phyloP scores from a whole-genome alignment of 306 rosid species.

The Pyrus communis region DNA sequence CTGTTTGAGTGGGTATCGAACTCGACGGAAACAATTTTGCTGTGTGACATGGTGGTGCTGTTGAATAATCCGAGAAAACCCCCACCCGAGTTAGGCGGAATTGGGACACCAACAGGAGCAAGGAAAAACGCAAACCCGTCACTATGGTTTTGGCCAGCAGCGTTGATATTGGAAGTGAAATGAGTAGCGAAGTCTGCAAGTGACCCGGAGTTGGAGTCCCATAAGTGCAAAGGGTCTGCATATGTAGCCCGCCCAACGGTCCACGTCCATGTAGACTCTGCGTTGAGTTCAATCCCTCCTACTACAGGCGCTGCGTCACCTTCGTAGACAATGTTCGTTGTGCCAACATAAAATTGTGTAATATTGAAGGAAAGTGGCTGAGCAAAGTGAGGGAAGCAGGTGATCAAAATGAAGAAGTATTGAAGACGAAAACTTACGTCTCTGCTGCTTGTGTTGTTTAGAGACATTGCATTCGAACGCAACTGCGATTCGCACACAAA shows the following conservation, averaged over 20 bases:
- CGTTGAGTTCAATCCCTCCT: background rate
- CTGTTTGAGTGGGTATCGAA: background rate
- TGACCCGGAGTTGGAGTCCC: background rate
- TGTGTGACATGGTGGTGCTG: background rate
- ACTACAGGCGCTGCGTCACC: background rate
- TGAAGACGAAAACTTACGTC: background rate
- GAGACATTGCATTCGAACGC: background rate
- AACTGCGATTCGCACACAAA: no score
- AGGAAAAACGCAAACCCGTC: slow-evolving; percentile 19
- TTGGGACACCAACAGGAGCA: background rate
- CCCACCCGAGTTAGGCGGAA: slow-evolving; percentile 3
- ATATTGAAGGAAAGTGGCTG: background rate
- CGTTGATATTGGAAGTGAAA: slow-evolving; percentile 8
- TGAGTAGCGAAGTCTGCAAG: slow-evolving; percentile 11
- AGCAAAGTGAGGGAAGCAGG: background rate
- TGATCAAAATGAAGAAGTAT: background rate
- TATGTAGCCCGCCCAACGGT: background rate
- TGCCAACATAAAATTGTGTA: background rate
- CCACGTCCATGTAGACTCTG: no score
- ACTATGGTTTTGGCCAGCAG: background rate
- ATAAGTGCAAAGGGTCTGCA: slow-evolving; percentile 1
- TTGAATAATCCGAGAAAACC: slow-evolving; percentile 7
- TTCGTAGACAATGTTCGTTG: background rate
- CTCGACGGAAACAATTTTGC: slow-evolving; percentile 7
- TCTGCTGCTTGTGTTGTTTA: background rate